phyloP scores from a whole-genome alignment of 345 rosid species.

The Hibiscus syriacus region DNA sequence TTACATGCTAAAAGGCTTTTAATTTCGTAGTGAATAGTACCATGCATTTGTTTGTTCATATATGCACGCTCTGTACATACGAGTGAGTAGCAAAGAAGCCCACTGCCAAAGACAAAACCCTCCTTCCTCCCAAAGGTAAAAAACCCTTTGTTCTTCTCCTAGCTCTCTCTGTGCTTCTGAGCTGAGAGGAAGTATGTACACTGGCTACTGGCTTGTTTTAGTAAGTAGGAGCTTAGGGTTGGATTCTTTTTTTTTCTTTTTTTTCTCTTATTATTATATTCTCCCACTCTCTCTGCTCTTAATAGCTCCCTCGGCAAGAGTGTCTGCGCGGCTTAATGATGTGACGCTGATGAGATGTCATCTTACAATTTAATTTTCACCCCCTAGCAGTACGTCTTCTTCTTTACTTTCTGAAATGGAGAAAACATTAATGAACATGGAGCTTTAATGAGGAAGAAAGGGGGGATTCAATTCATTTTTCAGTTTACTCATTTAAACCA shows the following conservation, averaged over 20 bases:
- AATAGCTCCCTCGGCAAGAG: slow-evolving; percentile 29
- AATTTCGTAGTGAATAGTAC: too few relatives aligned
- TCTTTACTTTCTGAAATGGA: background rate
- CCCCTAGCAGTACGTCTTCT: too few relatives aligned
- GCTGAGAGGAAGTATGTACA: too few relatives aligned
- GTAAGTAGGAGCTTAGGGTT: background rate
- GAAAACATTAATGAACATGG: background rate
- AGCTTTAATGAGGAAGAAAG: too few relatives aligned
- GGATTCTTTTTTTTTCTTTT: background rate
- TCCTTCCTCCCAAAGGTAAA: background rate
- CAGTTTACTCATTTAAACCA: background rate
- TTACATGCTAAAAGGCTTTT: too few relatives aligned
- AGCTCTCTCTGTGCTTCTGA: background rate
- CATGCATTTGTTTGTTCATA: background rate
- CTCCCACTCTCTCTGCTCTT: too few relatives aligned
- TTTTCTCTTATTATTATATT: background rate
- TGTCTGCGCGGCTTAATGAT: slow-evolving; percentile 26
- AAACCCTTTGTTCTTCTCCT: background rate
- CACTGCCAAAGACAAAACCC: slow-evolving; percentile 16
- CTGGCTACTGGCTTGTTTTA: background rate
- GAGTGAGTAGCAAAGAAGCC: slow-evolving; percentile 1
- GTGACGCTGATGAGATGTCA: slow-evolving; percentile 23
- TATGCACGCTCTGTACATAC: slow-evolving; percentile 2
- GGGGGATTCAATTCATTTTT: too few relatives aligned
- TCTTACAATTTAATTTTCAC: slow-evolving; percentile 6